A percentile compares a stretch with the other conserved stretches of the same genome.
Evolutionary conservation across 2,329 filamentous ascomycete species (phyloP).

Genomic region (Epichloe bromicola): DNA sequence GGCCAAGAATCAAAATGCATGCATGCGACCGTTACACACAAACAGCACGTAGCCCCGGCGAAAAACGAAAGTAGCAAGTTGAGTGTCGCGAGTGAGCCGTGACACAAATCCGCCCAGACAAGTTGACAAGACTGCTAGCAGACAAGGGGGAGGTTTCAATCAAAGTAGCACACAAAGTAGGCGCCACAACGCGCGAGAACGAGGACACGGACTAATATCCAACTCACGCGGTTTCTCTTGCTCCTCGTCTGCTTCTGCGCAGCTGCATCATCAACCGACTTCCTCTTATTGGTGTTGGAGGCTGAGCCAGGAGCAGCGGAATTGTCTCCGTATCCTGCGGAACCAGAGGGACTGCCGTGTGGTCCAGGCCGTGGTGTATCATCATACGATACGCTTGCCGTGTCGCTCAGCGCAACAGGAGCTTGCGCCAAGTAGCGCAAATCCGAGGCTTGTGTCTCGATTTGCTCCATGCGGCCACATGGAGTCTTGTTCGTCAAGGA

Average conservation of each 20-base stretch:
- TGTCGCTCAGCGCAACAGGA: conserved; percentile 17
- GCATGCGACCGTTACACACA: background rate
- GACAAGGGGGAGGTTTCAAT: background rate
- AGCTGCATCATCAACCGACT: conserved; percentile 28
- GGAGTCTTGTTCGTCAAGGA: background rate
- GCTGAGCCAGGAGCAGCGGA: conserved; percentile 22
- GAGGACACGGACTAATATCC: background rate
- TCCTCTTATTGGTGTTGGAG: conserved; percentile 20
- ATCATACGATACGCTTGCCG: conserved; percentile 20
- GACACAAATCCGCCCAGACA: background rate
- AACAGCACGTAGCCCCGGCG: too few relatives aligned
- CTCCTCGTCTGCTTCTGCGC: conserved; percentile 43
- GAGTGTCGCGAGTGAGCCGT: background rate
- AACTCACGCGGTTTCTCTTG: conserved; percentile 45
- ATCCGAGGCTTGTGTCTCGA: conserved; percentile 41
- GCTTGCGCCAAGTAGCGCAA: conserved; percentile 36
- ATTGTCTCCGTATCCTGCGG: conserved; percentile 34
- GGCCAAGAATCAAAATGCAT: background rate
- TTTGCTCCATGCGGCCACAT: conserved; percentile 33
- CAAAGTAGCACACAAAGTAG: background rate
- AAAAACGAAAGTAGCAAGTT: too few relatives aligned
- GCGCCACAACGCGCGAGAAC: background rate
- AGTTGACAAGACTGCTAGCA: background rate
- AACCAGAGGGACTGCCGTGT: conserved; percentile 23
- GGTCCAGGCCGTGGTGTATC: conserved; percentile 19